Conservation (phyloP, 2,329 filamentous ascomycete species). For the Epichloe baconii region DNA sequence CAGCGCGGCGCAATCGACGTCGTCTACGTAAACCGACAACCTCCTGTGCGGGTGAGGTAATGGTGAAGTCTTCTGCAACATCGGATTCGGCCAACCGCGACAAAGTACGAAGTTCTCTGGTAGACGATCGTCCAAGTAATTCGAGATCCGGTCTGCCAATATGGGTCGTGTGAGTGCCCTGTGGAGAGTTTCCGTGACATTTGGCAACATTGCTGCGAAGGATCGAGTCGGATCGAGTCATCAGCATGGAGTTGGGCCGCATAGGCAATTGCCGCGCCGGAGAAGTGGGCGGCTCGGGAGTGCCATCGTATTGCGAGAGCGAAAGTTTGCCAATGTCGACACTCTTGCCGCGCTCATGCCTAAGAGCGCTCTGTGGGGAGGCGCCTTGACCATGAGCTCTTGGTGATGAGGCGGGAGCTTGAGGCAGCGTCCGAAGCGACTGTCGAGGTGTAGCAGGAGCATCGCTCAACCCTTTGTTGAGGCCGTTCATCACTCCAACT, state of each 20-base stretch:
- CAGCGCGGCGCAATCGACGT: conserved; percentile 63
- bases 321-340: conserved; percentile 46
- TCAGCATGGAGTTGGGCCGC: conserved; percentile 48
- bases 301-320: conserved; percentile 30
- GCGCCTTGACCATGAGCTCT: conserved; percentile 23
- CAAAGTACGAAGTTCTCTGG: conserved; percentile 74
- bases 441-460: conserved; percentile 63
- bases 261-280: conserved; percentile 28
- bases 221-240: conserved; percentile 44
- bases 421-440: conserved; percentile 62
- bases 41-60: conserved; percentile 67
- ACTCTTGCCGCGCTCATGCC: conserved; percentile 49
- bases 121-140: conserved; percentile 75
- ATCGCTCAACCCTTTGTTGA: conserved; percentile 40
- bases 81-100: conserved; percentile 70
- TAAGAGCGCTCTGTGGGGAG: conserved; percentile 10
- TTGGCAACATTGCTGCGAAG: conserved; percentile 21
- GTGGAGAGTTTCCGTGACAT: conserved; percentile 18
- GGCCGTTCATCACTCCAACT: conserved; percentile 28
- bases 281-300: conserved; percentile 26
- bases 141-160: conserved; percentile 62
- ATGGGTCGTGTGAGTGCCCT: conserved; percentile 23
- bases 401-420: conserved; percentile 41
- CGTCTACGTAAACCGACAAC: conserved; percentile 80
- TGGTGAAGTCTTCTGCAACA: conserved; percentile 65